These are phyloP conservation scores for Mrakia frigida DNA, from an alignment of 768 basidiomycete genomes.

Conservation along the genomic window DNA sequence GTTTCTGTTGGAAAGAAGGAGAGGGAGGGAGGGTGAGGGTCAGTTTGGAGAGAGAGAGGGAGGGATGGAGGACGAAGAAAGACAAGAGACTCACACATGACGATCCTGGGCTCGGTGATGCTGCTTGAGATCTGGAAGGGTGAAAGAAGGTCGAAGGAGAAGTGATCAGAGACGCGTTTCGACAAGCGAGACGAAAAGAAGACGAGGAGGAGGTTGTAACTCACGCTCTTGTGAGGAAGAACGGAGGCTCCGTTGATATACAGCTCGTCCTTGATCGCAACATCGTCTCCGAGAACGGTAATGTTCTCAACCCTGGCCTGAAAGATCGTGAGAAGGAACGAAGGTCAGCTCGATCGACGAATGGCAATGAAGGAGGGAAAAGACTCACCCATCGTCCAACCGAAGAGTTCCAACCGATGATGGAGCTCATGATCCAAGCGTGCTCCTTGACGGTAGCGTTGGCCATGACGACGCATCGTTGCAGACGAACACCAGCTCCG, in stretches of 20 bases:
- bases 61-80: background rate
- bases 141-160: no score
- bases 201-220: background rate
- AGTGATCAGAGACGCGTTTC: background rate
- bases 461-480: slow-evolving; percentile 50
- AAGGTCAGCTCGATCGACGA: no score
- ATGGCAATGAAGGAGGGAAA: background rate
- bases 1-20: background rate
- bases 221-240: slow-evolving; percentile 37
- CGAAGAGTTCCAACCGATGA: slow-evolving; percentile 48
- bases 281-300: slow-evolving; percentile 50
- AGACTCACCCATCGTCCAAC: slow-evolving; percentile 46
- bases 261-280: slow-evolving; percentile 50
- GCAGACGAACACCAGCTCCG: slow-evolving; percentile 48
- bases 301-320: slow-evolving; percentile 46
- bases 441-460: slow-evolving; percentile 49
- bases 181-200: slow-evolving; percentile 34
- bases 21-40: background rate
- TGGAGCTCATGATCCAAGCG: slow-evolving; percentile 49
- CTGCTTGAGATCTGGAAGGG: slow-evolving; percentile 33
- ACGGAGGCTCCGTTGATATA: slow-evolving; percentile 48
- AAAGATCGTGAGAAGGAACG: background rate
- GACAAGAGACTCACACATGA: slow-evolving; percentile 33
- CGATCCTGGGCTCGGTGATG: slow-evolving; percentile 41
- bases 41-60: background rate